Conservation (phyloP, 1,139 yeast genomes). For the Protomyces macrosporus region DNA sequence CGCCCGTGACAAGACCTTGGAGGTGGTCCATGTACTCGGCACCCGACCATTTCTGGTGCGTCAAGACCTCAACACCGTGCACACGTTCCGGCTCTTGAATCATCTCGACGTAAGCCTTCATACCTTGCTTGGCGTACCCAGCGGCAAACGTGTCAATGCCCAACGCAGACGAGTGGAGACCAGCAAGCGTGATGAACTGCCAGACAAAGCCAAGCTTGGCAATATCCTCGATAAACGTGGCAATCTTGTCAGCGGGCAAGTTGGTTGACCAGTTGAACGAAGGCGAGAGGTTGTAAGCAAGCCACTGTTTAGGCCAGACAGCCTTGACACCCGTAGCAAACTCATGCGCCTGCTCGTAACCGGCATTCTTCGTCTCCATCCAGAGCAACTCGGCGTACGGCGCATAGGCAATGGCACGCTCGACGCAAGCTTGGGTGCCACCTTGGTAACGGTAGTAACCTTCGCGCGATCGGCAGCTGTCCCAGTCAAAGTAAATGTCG, state of each 20-base stretch:
- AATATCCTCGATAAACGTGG: slow-evolving; percentile 67
- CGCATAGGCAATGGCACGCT: slow-evolving; percentile 93
- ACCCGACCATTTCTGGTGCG: slow-evolving; percentile 99
- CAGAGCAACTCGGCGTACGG: slow-evolving; percentile 95
- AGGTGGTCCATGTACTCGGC: slow-evolving; percentile 93
- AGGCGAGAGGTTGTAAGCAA: slow-evolving; percentile 92
- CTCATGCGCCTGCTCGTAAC: slow-evolving; percentile 86
- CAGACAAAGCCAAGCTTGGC: slow-evolving; percentile 90
- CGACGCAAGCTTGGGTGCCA: slow-evolving; percentile 95
- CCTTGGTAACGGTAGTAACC: slow-evolving; percentile 96
- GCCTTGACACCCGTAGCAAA: slow-evolving; percentile 87
- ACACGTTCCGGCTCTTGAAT: slow-evolving; percentile 88
- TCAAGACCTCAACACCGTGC: slow-evolving; percentile 86
- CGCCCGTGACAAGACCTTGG: slow-evolving; percentile 87
- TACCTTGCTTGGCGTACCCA: slow-evolving; percentile 73
- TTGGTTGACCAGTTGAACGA: slow-evolving; percentile 98
- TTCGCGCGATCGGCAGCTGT: slow-evolving; percentile 89
- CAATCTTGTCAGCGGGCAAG: slow-evolving; percentile 69
- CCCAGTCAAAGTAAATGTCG: slow-evolving; percentile 93
- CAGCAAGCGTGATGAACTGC: slow-evolving; percentile 98
- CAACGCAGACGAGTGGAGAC: slow-evolving; percentile 91
- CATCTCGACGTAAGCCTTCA: slow-evolving; percentile 88
- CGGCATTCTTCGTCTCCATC: slow-evolving; percentile 98
- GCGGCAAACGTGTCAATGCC: slow-evolving; percentile 82
- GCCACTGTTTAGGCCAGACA: slow-evolving; percentile 83